A percentile compares a stretch with the other conserved stretches of the same genome.
phyloP scores from a whole-genome alignment of 1,139 yeast species.

The Scheffersomyces illinoinensis region DNA sequence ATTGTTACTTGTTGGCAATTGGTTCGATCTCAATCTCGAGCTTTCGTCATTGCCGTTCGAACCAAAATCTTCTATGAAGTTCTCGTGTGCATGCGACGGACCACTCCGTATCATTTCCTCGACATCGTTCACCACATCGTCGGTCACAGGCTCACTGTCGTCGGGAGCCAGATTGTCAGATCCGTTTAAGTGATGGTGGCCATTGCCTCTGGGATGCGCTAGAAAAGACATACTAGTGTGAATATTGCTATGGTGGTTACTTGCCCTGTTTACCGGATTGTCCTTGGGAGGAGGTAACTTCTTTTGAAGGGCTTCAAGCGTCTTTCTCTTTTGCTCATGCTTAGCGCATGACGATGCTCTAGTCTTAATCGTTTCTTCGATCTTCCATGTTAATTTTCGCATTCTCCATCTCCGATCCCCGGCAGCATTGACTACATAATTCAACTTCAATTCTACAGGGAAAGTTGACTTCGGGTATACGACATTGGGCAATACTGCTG shows the following conservation, averaged over 20 bases:
- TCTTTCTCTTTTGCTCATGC: conserved; percentile 52
- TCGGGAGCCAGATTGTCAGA: conserved; percentile 4
- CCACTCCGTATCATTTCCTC: conserved; percentile 24
- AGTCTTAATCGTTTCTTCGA: conserved; percentile 78
- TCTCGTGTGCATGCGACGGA: conserved; percentile 27
- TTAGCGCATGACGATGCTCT: conserved; percentile 56
- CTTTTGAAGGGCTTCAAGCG: conserved; percentile 47
- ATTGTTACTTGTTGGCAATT: background rate
- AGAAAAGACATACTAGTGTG: conserved; percentile 28
- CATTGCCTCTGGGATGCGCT: conserved; percentile 10
- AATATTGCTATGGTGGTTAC: conserved; percentile 42
- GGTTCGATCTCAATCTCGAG: background rate
- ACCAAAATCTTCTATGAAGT: conserved; percentile 32
- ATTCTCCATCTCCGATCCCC: conserved; percentile 82
- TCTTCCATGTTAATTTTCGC: conserved; percentile 85
- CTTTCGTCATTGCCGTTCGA: background rate
- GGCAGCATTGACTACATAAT: conserved; percentile 61
- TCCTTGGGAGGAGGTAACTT: conserved; percentile 14
- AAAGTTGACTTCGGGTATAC: conserved; percentile 85
- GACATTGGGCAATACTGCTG: conserved; percentile 84
- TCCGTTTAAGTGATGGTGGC: conserved; percentile 7
- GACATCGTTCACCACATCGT: conserved; percentile 11
- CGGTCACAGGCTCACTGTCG: conserved; percentile 5
- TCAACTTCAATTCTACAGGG: conserved; percentile 78
- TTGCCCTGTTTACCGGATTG: conserved; percentile 13